Base-by-base conservation (phyloP, 2,329 filamentous ascomycete species). In the Calcarisporium arbuscula region DNA sequence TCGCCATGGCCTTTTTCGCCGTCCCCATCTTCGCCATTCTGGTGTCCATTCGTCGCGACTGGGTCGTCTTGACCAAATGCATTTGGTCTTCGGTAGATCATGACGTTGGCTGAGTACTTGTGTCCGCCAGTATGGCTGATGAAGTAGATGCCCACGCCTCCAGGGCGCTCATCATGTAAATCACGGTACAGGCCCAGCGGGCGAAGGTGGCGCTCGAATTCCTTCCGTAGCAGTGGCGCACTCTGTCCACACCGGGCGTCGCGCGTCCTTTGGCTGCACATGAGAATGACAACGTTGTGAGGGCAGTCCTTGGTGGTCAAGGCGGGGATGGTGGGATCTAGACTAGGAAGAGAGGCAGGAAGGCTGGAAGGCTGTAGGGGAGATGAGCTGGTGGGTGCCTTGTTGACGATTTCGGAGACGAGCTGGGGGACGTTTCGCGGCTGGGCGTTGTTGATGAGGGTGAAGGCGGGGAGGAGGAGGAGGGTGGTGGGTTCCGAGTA, bases 121-220 rank as follows among this genome's bases (percentile, higher is more conserved):
- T 98, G 92, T 1, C 92, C 92, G 19, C 92, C 92, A 4, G 95
- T 88, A 54, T 98, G 92, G 47, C 80, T 90, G 53, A 96, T 94
- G 56, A 95, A 96, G 64, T 95, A 95, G 45, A 98, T 85, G 1
- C 87, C 90, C 6, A 95, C 90, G 10, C 92, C 92, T 9, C 90
- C 90, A 0, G 89, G 87, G 38, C 92, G 68, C 57, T 88, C 80
- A 56, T 98, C 92, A 53, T 94, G 79, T 30, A 92, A 64, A 54
- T 96, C 90, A 19, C 92, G 80, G 58, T 83, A 89, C 15, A 98
- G 64, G 0, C 88, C 89, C 10, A 94, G 67, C 2, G 85, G 84
- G 0, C 88, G 80, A 22, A 96, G 71, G 56, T 95, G 87, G 2
- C 90, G 76, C 65, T 95, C 87, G 35, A 98, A 77, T 62, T 96